Evolutionary conservation across 2,329 filamentous ascomycete genomes (phyloP), one percentile per base, ranked within the genome.

Genomic region (Tetracladium maxilliforme): DNA sequence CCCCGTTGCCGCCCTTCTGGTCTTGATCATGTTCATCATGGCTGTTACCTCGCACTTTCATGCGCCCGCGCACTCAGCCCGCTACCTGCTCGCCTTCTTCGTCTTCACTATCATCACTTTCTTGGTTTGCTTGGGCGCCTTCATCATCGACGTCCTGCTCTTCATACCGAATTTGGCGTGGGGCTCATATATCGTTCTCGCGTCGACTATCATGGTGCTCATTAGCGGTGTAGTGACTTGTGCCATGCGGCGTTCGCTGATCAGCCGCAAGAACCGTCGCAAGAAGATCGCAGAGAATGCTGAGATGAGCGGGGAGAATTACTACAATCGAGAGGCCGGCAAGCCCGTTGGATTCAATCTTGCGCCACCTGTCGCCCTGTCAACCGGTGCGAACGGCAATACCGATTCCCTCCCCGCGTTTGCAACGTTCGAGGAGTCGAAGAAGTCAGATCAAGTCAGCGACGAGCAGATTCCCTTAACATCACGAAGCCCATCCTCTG

Each of bases 271-370:
- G 56, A 81, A 86, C n/a, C 70, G 86, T 33, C 86, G 90, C 62
- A 82, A 76, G 58, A 71, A 83, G 22, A 92, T 95, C 44, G 83
- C 74, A 3, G 80, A 92, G 49, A 93, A 95, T 45, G 82, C 86
- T 6, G 86, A 95, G 47, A 95, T 95, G 86, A 95, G 81, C 46
- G 87, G 87, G 15, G 74, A 90, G 41, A 90, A 86, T 44, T 94
- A 78, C 47, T 94, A 92, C 51, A 78, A 75, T 41, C 65, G 75
- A 30, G 70, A 77, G 49, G 63, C 24, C 30, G 26, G 4, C 33
- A 37, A 16, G 23, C 22, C 14, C 30, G 57, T 19, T 61, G 69
- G 32, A 52, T 57, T 24, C 63, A 70, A 32, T 44, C 59, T 18
- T 40, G 51, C 19, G 47, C 52, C 52, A 3, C 45, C 54, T 5